Evolutionary conservation across 257 asterid genomes (phyloP), one percentile per base, ranked within the genome.

Genomic region (Oldenlandia corymbosa): DNA sequence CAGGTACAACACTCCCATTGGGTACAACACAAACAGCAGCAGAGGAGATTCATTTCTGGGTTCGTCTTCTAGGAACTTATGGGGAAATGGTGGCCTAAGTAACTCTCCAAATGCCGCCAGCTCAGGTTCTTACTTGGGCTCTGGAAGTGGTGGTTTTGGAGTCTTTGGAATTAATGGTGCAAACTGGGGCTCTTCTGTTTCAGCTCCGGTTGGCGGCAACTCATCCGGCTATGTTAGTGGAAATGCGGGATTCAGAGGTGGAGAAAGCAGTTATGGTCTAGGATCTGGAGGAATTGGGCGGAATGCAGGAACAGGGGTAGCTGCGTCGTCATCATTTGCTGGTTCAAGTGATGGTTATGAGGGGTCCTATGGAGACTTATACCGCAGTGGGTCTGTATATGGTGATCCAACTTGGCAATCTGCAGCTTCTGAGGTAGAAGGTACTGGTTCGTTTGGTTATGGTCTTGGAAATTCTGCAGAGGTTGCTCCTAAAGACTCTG

Each of bases 21-120:
- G 97, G 41, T 87, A 83, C 51, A 82, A 81, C 57, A 64, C 78
- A 42, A 79, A 67, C 75, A 71, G 72, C 65, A 81, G 58, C 71
- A 67, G 88, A 62, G 85, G 88, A 16, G 91, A 82, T 52, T 73
- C 91, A 11, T 79, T 77, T 63, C 68, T 77, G 14, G 76, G 78
- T 72, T 70, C 88, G 13, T 62, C 89, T 14, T 47, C 90, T 1
- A 75, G 86, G 81, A 85, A 70, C 68, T 74, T 80, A 39, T 80
- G 96, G 94, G 94, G 91, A 64, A 88, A 78, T 41, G 82, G 88
- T 34, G 85, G 85, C 34, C 78, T 83, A 50, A 80, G 75, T 64
- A 68, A 60, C 55, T 83, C 94, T 36, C 73, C 83, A 59, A 78
- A 73, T 65, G 66, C 80, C 73, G 83, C 76, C 12, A 69, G 74